Base-by-base conservation (phyloP, 2,329 filamentous ascomycete species). In the Triangularia verruculosa region DNA sequence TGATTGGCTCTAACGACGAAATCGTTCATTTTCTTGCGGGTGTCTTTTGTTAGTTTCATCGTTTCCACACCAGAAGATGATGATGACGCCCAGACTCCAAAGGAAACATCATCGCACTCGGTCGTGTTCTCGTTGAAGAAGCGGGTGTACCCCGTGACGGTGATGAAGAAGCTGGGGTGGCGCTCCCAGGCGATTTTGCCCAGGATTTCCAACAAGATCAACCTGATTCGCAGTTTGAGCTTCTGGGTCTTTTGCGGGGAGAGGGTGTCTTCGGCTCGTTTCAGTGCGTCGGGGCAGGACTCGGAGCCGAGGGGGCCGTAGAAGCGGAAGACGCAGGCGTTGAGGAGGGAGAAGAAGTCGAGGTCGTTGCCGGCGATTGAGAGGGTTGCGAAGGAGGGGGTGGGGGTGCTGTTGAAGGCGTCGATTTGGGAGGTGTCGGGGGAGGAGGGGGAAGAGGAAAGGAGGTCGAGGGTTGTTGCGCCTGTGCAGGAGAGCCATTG, bases 341-440 rank as follows among this genome's bases (percentile, higher is more conserved):
- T 82, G 70, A 82, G 79, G 20, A 82, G 78, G 39, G 78, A 76
- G 66, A 80, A 82, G 73, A 82, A 82, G 66, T 79, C 80, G 8
- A 82, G 74, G 66, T 82, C 80, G 70, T 82, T 82, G 15, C 80
- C 79, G 55, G 79, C 80, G 30, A 82, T 74, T n/a, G 79, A 81
- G 5, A 82, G 72, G 0, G 80, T 75, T 2, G 78, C 78, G 64
- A 82, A 80, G 68, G 79, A 77, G 39, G 57, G 8, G 20, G 25
- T 30, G 52, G 52, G 70, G 65, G 8, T 76, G 75, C 4, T 70
- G 70, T 69, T 80, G 77, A 81, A 74, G 13, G 65, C 64, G 64
- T 80, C 79, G 61, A 82, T 72, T 71, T 82, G 80, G 65, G 78
- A 78, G 25, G 67, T 65, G 15, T 72, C 70, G 30, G 74, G 69